Evolutionary conservation across 768 basidiomycete genomes (phyloP).

Genomic region (Lactarius quietus): DNA sequence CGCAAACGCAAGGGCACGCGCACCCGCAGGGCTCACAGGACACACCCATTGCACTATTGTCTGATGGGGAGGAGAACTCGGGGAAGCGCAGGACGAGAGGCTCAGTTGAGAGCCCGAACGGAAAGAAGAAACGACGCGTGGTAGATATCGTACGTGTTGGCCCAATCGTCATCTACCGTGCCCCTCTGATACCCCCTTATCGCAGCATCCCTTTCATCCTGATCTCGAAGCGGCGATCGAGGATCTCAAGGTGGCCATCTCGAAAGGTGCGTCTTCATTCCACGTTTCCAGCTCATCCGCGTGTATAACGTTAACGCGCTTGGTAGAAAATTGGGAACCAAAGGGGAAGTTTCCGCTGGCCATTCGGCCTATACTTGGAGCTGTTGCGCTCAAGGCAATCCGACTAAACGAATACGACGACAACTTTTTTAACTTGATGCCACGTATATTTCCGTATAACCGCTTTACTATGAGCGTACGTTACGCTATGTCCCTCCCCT

Average conservation of each 20-base stretch:
- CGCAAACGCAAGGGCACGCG: neutral
- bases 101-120: conserved; percentile 25
- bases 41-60: conserved; percentile 45
- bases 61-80: conserved; percentile 37
- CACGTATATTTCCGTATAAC: conserved; percentile 88
- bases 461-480: conserved; percentile 87
- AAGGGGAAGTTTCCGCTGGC: conserved; percentile 88
- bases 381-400: conserved; percentile 75
- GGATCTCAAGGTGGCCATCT: conserved; percentile 56
- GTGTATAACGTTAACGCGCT: neutral
- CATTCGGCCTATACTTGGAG: conserved; percentile 68
- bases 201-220: conserved; percentile 64
- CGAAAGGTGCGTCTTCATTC: conserved; percentile 43
- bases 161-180: neutral
- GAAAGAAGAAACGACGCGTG: conserved; percentile 68
- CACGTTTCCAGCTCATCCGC: neutral
- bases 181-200: neutral
- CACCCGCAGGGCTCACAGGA: conserved; percentile 45
- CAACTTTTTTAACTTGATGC: conserved; percentile 87
- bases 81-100: conserved; percentile 18
- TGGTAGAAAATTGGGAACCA: conserved; percentile 65
- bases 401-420: conserved; percentile 87
- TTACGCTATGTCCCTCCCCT: conserved; percentile 21
- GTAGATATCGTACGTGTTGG: conserved; percentile 54
- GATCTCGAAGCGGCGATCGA: conserved; percentile 61